Evolutionary conservation across 2,329 filamentous ascomycete genomes (phyloP), one percentile per base, ranked within the genome.

Genomic region (Ophiobolus disseminans): DNA sequence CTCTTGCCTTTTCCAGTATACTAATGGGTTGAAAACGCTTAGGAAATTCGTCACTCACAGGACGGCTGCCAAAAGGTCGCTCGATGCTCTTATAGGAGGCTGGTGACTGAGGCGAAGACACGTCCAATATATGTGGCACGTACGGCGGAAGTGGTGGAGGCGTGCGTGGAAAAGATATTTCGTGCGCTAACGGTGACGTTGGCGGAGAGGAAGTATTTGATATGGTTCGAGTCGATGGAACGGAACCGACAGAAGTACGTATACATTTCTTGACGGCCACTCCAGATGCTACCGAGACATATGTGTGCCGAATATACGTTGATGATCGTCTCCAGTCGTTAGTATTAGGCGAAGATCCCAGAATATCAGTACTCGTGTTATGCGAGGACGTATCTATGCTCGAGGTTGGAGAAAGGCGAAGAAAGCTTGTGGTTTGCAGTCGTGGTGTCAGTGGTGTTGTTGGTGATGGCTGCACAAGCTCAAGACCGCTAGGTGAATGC

Each of bases 401-500:
- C 2, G 40, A 45, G 8, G 39, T 31, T 1, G 53, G 34, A 14
- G 53, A 54, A 23, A 40, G 23, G 11, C 46, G 23, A 5, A 23
- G 32, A n/a, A 41, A 22, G 32, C 44, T 49, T 7, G 26, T 16
- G 19, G 30, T 14, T 20, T 45, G 37, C 17, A 44, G 48, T 25
- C 41, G 39, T 11, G 51, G 47, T n/a, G 43, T 50, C 26, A 48
- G 25, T 5, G 54, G 46, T 13, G 54, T 49, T 3, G 56, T 44
- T n/a, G n/a, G 3, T 59, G 52, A n/a, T 57, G n/a, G n/a, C n/a
- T n/a, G 52, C 4, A 68, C 59, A 3, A 67, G 17, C 4, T 59
- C 56, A 5, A 65, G 51, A 0, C 66, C 62, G 7, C 59, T 54
- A 2, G 66, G 65, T 10, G 68, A 54, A 5, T 58, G 61, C 7